Base-by-base conservation (phyloP, 345 rosid species). In the Noccaea bulbosa region DNA sequence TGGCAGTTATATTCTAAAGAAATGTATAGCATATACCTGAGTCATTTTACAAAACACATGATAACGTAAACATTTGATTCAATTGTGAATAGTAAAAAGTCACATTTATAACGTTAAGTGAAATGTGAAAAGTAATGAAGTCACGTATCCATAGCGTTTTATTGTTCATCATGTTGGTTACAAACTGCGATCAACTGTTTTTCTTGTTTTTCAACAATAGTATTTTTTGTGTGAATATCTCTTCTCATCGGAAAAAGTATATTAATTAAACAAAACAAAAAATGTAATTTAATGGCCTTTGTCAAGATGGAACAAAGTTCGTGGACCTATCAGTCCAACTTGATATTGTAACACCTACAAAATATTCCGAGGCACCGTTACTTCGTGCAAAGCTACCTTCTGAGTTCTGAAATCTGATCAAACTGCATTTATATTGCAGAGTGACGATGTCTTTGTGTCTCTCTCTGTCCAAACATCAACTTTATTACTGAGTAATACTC, bases 291-390 rank as follows among this genome's bases (percentile, higher is more conserved):
- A 37, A 6, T 37, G 40, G 10, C 40, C 10, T 37, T 44, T 44
- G 2, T n/a, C n/a, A 44, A 44, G 8, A 44, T n/a, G 8, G 47
- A 44, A 11, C 27, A 47, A 16, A 47, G n/a, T 5, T 33, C 7
- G 51, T 47, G 40, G 40, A 37, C 11, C 4, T 8, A 47, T 22
- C 33, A 22, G 16, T 50, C 56, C 56, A 51, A 11, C 56, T 51
- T 27, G 16, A 22, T 27, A 11, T 27, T 11, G 35, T 51, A 11
- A 50, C 14, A 24, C 14, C n/a, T 24, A 22, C 37, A 6, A n/a
- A 27, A 51, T 51, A 27, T 51, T 51, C 11, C 6, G 6, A 53
- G 39, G 40, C 39, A 32, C 59, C 58, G 35, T 53, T 7, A 53
- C 35, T 53, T 1, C n/a, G 58, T n/a, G 20, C 16, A 12, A 53